Evolutionary conservation across 192 early-diverging fungal species (phyloP).

Genomic region (Dissophora ornata): DNA sequence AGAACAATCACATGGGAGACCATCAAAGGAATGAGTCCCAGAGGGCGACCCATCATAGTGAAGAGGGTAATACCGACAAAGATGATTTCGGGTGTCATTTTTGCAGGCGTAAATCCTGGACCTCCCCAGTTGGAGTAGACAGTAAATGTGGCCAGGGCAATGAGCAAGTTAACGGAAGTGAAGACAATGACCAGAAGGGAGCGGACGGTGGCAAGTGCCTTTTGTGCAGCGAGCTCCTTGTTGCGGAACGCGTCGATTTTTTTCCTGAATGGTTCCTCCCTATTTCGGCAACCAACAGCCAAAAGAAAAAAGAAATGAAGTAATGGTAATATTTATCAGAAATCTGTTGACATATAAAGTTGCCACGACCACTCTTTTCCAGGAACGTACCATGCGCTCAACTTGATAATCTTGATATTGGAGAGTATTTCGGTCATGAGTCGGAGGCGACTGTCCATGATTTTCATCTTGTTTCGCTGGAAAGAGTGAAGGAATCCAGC

Average conservation of each 20-base stretch:
- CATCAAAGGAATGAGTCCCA: conserved; percentile 64
- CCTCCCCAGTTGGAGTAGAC: conserved; percentile 40
- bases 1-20: conserved; percentile 64
- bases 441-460: conserved; percentile 32
- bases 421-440: conserved; percentile 39
- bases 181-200: conserved; percentile 30
- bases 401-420: conserved; percentile 48
- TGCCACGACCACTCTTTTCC: no score
- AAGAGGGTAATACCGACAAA: conserved; percentile 76
- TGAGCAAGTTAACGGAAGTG: conserved; percentile 36
- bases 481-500: conserved; percentile 1
- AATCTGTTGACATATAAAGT: no score
- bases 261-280: conserved; percentile 28
- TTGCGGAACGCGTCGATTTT: conserved; percentile 26
- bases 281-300: background rate
- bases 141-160: conserved; percentile 26
- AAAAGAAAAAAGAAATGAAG: background rate
- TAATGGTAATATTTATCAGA: no score
- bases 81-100: conserved; percentile 56
- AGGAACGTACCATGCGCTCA: conserved; percentile 36
- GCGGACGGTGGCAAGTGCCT: conserved; percentile 12
- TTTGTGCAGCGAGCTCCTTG: conserved; percentile 22
- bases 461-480: conserved; percentile 21
- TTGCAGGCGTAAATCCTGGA: conserved; percentile 30
- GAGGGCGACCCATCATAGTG: conserved; percentile 66